Evolutionary conservation across 140 eudicot genomes (phyloP).

Genomic region (Senecio squalidus): DNA sequence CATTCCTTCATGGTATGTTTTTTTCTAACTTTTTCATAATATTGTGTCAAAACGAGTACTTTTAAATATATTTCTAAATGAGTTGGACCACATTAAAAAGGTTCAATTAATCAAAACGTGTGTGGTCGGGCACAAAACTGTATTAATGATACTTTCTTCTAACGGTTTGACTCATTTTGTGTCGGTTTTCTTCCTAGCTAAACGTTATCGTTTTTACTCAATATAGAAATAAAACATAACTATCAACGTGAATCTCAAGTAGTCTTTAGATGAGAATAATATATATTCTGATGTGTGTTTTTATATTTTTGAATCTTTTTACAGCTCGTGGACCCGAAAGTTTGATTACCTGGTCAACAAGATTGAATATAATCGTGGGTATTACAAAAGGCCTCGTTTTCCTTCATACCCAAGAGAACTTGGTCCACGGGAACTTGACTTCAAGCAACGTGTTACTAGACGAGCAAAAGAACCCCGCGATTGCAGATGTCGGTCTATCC

Average conservation of each 20-base stretch:
- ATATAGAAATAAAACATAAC: too few relatives aligned
- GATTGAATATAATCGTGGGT: slow-evolving; percentile 75
- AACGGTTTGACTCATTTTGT: too few relatives aligned
- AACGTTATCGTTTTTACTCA: too few relatives aligned
- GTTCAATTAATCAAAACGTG: too few relatives aligned
- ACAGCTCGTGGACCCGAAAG: slow-evolving; percentile 89
- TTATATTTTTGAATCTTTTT: neutral
- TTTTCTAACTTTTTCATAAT: neutral
- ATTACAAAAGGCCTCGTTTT: slow-evolving; percentile 66
- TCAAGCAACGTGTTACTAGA: slow-evolving; percentile 73
- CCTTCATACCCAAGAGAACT: slow-evolving; percentile 64
- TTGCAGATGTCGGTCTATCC: slow-evolving; percentile 80
- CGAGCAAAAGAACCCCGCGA: slow-evolving; percentile 55
- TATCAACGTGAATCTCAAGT: too few relatives aligned
- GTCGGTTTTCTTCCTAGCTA: too few relatives aligned
- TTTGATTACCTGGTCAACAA: slow-evolving; percentile 67
- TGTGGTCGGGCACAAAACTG: too few relatives aligned
- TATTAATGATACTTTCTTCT: too few relatives aligned
- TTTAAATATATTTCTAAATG: neutral
- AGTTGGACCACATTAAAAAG: too few relatives aligned
- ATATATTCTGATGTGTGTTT: neutral
- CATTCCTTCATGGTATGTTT: slow-evolving; percentile 84
- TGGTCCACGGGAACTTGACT: slow-evolving; percentile 77
- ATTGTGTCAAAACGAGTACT: neutral
- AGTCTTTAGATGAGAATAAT: too few relatives aligned